phyloP scores from a whole-genome alignment of 2,329 filamentous ascomycete genomes.

The Xylariales sp. region DNA sequence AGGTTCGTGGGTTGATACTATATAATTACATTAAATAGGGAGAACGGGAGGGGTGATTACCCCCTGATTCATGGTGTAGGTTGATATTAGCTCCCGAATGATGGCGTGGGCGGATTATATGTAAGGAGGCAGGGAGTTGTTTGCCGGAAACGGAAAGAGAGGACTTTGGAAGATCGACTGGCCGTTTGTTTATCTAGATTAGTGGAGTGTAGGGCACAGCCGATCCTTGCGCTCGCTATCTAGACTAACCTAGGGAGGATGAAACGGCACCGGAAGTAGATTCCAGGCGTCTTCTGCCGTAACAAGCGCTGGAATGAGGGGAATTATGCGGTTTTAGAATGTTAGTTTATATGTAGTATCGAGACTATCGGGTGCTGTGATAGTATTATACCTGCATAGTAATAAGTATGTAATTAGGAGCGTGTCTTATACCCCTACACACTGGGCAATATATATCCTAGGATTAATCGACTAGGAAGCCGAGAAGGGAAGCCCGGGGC shows the following conservation, averaged over 20 bases:
- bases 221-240: neutral
- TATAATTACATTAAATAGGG: neutral
- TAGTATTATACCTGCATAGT: no score
- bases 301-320: neutral
- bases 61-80: neutral
- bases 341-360: neutral
- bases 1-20: neutral
- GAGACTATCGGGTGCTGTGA: neutral
- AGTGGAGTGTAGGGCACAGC: no score
- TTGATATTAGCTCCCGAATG: neutral
- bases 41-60: neutral
- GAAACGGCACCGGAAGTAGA: neutral
- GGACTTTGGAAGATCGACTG: conserved; percentile 6
- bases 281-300: neutral
- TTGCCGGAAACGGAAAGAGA: conserved; percentile 8
- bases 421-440: no score
- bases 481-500: no score
- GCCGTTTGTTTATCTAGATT: no score
- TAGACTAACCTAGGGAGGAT: neutral
- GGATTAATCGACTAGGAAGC: no score
- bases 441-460: no score
- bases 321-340: neutral
- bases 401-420: no score
- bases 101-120: neutral
- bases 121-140: neutral